A percentile compares a stretch with the other conserved stretches of the same genome.
Evolutionary conservation across 495 filamentous ascomycete genomes (phyloP).

Genomic region (Xylaria intraflava): DNA sequence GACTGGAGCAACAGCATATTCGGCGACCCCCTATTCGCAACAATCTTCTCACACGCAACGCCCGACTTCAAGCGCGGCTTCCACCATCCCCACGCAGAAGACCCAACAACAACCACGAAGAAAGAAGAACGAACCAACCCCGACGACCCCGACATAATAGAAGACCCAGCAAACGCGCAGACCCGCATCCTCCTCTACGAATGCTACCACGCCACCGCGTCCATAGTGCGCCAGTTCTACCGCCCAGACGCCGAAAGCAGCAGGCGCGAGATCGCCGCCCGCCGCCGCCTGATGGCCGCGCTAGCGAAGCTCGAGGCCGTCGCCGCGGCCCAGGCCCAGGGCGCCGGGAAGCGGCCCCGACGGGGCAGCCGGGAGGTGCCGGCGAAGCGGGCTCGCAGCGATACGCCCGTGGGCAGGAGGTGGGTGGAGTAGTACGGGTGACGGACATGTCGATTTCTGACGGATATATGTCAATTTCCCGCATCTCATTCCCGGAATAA

Average conservation of each 20-base stretch:
- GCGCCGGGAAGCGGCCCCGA: constrained; percentile 21
- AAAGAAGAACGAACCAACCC: background rate
- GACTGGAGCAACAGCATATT: constrained; percentile 52
- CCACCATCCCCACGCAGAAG: background rate
- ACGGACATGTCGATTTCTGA: too few relatives aligned
- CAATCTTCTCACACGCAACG: constrained; percentile 35
- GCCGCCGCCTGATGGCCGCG: constrained; percentile 36
- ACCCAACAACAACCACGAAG: background rate
- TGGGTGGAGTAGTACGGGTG: too few relatives aligned
- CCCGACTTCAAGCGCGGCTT: constrained; percentile 6
- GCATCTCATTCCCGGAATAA: too few relatives aligned
- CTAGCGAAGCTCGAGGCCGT: constrained; percentile 33
- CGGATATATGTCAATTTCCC: too few relatives aligned
- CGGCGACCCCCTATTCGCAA: constrained; percentile 52
- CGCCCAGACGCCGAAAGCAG: constrained; percentile 37
- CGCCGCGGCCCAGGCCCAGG: constrained; percentile 16
- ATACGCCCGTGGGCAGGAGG: constrained; percentile 1
- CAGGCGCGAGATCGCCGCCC: constrained; percentile 38
- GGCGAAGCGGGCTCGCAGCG: constrained; percentile 20
- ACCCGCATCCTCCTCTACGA: constrained; percentile 41
- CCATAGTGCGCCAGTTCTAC: constrained; percentile 44
- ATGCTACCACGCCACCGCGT: constrained; percentile 40
- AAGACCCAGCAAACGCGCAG: constrained; percentile 28
- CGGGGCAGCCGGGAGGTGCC: constrained; percentile 24
- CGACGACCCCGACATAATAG: constrained; percentile 23